Base-by-base conservation (phyloP, 1,139 yeast genomes). In the Kurtzmaniella quercitrusa region DNA sequence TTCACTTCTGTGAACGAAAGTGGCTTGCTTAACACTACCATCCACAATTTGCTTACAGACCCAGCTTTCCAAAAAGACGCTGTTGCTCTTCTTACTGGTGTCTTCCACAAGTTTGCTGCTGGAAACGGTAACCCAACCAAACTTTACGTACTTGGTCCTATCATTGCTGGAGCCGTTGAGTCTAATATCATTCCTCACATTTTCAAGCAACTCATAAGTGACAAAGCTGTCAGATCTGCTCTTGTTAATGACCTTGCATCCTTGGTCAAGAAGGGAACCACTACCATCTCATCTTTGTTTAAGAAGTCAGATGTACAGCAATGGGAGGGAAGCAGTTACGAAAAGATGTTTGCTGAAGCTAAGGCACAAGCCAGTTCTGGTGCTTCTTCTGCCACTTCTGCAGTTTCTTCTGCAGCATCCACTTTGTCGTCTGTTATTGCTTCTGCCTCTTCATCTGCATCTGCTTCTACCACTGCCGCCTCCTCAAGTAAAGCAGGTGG, bases 181-280 rank as follows among this genome's bases (percentile, higher is more conserved):
- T 65, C 70, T 23, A 64, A 65, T 1, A 56, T 66, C 42, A 51
- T 66, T 40, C 54, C 51, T 37, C 49, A 64, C 49, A 55, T 60
- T 27, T 41, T 66, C 38, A 48, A 50, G 39, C 53, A 56, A 51
- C 67, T 69, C 19, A 50, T 63, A 37, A 44, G 50, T 3, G 70
- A 66, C 47, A 37, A 45, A n/a, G 54, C 51, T 6, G 60, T 65
- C 40, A 54, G 55, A 44, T 37, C 50, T n/a, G 65, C 69, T 15
- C 50, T 62, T 34, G 47, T 58, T 15, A 45, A 47, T 29, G 59
- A 58, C 46, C 43, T 62, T 36, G 59, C 58, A 19, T 33, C 48
- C 18, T 50, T 62, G 40, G 56, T 57, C 43, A 45, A 51, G 29
- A 42, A 46, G 14, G 57, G 58, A 3, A 43, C 41, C 18, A 41